phyloP scores from a whole-genome alignment of 805 yeast genomes.

The Scheffersomyces coipomensis region DNA sequence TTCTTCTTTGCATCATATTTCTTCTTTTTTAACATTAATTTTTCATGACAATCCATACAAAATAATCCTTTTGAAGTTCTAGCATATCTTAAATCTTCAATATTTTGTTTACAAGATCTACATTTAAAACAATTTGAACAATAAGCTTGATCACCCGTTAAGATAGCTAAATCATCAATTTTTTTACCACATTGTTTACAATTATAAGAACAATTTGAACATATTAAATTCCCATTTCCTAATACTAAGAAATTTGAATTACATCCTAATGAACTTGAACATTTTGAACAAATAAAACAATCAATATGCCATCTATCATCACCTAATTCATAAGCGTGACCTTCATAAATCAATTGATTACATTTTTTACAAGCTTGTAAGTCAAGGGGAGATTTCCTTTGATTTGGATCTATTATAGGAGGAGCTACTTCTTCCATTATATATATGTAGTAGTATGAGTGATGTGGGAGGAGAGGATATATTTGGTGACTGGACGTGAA shows the following conservation, averaged over 20 bases:
- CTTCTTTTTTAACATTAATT: slow-evolving; percentile 71
- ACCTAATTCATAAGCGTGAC: slow-evolving; percentile 93
- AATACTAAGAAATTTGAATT: slow-evolving; percentile 86
- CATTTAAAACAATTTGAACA: slow-evolving; percentile 90
- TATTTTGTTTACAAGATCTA: slow-evolving; percentile 79
- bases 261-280: slow-evolving; percentile 75
- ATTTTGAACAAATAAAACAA: slow-evolving; percentile 88
- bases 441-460: too few relatives aligned
- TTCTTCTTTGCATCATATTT: slow-evolving; percentile 52
- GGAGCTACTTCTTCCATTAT: too few relatives aligned
- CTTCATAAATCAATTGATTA: slow-evolving; percentile 62
- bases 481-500: too few relatives aligned
- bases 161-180: slow-evolving; percentile 89
- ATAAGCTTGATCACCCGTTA: slow-evolving; percentile 94
- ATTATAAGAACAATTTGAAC: slow-evolving; percentile 88
- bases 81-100: slow-evolving; percentile 88
- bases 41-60: slow-evolving; percentile 90
- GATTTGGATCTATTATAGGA: too few relatives aligned
- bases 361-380: slow-evolving; percentile 38
- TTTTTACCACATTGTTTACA: slow-evolving; percentile 83
- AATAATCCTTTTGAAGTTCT: slow-evolving; percentile 89
- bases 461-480: too few relatives aligned
- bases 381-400: background rate
- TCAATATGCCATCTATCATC: slow-evolving; percentile 95
- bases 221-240: slow-evolving; percentile 89